Percentiles rank a stretch among this genome's conserved stretches.
phyloP scores from a whole-genome alignment of 2,329 filamentous ascomycete genomes.

The Arthrinium puccinioides region DNA sequence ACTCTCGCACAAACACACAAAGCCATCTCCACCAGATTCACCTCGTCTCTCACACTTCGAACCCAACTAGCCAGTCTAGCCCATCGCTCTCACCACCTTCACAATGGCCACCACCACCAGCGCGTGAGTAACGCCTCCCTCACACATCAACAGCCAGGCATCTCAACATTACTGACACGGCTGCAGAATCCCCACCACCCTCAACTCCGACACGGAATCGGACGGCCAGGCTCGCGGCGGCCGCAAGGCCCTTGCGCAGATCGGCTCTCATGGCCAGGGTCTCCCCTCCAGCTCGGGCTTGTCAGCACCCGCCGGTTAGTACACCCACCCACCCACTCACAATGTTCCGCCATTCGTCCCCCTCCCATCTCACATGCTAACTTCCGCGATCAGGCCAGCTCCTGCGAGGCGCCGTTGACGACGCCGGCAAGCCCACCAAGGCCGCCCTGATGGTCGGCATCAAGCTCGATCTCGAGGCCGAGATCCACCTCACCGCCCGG shows the following conservation, averaged over 20 bases:
- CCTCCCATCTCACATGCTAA: not conserved
- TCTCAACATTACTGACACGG: not conserved
- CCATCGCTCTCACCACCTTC: no score
- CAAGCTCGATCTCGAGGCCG: conserved; percentile 56
- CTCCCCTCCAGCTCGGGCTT: conserved; percentile 29
- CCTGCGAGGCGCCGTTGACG: conserved; percentile 49
- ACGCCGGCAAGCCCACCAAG: conserved; percentile 49
- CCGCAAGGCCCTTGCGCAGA: conserved; percentile 17
- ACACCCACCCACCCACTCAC: not conserved
- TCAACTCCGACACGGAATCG: conserved; percentile 3
- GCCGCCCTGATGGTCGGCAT: conserved; percentile 54
- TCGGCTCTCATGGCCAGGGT: conserved; percentile 3
- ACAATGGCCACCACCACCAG: conserved; percentile 3
- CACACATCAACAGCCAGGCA: not conserved
- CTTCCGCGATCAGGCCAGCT: conserved; percentile 35
- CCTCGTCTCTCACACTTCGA: no score
- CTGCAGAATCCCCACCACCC: not conserved
- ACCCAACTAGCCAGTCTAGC: no score
- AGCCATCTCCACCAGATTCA: no score
- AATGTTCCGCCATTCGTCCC: not conserved
- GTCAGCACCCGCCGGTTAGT: conserved; percentile 26
- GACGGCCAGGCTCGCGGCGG: conserved; percentile 29
- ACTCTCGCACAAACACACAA: no score
- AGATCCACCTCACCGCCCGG: conserved; percentile 53
- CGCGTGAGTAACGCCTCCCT: not conserved